phyloP scores from a whole-genome alignment of 1,284 basidiomycete genomes.

The Cryptococcus sp. region DNA sequence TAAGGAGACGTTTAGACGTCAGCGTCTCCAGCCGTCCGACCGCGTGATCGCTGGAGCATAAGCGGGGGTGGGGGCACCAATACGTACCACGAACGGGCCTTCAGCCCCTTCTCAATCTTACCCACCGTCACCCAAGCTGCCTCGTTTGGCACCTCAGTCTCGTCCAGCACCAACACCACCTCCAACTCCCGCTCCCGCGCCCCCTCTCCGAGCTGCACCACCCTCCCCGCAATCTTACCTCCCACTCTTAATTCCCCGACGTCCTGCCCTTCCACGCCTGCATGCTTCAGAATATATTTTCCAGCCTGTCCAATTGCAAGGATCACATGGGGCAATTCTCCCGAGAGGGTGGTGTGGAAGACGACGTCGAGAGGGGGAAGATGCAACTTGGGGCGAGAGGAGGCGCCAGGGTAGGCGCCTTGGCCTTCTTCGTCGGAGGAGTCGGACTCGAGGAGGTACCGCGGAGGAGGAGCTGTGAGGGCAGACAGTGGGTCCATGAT shows the following conservation, averaged over 20 bases:
- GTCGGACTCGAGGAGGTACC: slow-evolving; percentile 48
- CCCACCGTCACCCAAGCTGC: slow-evolving; percentile 8
- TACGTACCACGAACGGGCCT: slow-evolving; percentile 24
- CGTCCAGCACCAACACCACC: slow-evolving; percentile 12
- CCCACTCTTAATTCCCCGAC: slow-evolving; percentile 16
- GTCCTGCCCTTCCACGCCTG: slow-evolving; percentile 1
- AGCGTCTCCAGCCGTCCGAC: not conserved
- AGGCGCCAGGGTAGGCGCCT: slow-evolving; percentile 28
- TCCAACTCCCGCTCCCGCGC: not conserved
- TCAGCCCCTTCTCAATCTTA: slow-evolving; percentile 6
- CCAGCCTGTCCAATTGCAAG: slow-evolving; percentile 39
- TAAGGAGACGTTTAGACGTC: slow-evolving; percentile 3
- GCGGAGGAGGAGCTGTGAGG: slow-evolving; percentile 37
- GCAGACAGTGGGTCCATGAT: slow-evolving; percentile 29
- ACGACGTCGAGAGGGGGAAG: not conserved
- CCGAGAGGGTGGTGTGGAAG: not conserved
- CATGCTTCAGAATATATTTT: slow-evolving; percentile 22
- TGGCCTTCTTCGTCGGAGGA: slow-evolving; percentile 47
- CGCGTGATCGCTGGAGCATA: not conserved
- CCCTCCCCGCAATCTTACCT: slow-evolving; percentile 8
- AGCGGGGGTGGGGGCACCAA: not conserved
- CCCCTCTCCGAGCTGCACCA: slow-evolving; percentile 12
- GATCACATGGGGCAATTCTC: slow-evolving; percentile 8
- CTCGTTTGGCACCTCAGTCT: slow-evolving; percentile 7
- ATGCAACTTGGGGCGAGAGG: slow-evolving; percentile 8